Conservation (phyloP, 306 rosid genomes). For the Vachellia collinsii region DNA sequence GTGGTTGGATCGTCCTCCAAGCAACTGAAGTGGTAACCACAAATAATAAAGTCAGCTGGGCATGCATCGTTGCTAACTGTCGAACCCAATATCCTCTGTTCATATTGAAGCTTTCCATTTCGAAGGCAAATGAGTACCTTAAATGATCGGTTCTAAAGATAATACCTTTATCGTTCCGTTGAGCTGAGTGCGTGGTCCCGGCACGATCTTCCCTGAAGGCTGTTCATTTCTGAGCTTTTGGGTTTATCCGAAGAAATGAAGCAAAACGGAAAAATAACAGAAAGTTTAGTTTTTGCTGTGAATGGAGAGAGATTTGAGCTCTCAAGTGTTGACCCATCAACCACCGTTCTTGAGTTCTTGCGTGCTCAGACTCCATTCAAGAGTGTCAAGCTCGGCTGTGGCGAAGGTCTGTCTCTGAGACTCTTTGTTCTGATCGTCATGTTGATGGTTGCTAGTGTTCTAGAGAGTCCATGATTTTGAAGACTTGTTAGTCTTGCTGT, state of each 20-base stretch:
- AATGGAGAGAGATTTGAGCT: constrained; percentile 60
- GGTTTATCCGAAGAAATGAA: background rate
- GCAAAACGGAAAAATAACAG: constrained; percentile 38
- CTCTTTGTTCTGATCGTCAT: background rate
- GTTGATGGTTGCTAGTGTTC: no score
- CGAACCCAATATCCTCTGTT: no score
- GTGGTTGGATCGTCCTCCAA: no score
- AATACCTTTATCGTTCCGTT: no score
- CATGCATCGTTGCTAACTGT: no score
- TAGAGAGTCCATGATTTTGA: background rate
- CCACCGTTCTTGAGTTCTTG: constrained; percentile 57
- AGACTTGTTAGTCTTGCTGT: background rate
- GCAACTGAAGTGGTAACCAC: no score
- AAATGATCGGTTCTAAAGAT: no score
- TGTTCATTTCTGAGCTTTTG: background rate
- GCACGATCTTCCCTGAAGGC: background rate
- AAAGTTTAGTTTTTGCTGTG: constrained; percentile 50
- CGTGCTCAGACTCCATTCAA: constrained; percentile 60
- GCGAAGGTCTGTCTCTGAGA: constrained; percentile 56
- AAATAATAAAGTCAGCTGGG: no score
- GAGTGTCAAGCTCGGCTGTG: constrained; percentile 83
- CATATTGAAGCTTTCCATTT: no score
- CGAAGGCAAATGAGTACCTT: no score
- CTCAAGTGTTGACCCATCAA: constrained; percentile 52
- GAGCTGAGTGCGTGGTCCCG: no score